Percentiles rank a stretch among this genome's conserved stretches.
These are phyloP conservation scores for Daldinia loculata DNA, from an alignment of 495 filamentous ascomycete genomes.

Conservation along the genomic window DNA sequence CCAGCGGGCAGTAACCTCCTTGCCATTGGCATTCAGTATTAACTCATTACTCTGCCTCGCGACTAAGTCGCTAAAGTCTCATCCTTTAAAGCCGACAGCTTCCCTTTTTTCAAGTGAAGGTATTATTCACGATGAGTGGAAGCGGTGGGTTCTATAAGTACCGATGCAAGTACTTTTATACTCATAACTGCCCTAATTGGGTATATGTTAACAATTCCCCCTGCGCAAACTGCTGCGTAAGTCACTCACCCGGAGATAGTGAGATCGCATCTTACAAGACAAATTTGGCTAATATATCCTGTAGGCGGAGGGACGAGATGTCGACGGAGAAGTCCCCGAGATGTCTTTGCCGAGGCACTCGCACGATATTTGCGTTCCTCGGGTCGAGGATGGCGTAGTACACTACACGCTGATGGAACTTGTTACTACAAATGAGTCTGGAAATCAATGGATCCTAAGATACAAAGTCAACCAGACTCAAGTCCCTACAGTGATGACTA, in stretches of 20 bases:
- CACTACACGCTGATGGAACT: conserved; percentile 58
- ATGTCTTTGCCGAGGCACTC: conserved; percentile 41
- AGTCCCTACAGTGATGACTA: conserved; percentile 44
- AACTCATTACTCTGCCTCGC: not conserved
- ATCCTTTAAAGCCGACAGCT: conserved; percentile 10
- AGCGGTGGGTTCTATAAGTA: conserved; percentile 68
- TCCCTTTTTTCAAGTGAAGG: not conserved
- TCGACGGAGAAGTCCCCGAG: conserved; percentile 43
- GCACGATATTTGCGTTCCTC: conserved; percentile 53
- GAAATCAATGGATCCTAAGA: conserved; percentile 47
- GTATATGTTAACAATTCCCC: conserved; percentile 67
- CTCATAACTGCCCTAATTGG: conserved; percentile 67
- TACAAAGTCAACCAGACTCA: conserved; percentile 44
- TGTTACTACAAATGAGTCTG: conserved; percentile 42
- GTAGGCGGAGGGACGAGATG: conserved; percentile 60
- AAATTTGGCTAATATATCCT: conserved; percentile 21
- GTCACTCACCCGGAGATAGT: conserved; percentile 31
- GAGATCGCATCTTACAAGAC: not conserved
- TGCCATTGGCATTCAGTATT: not conserved
- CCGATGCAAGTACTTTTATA: conserved; percentile 68
- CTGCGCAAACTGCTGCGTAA: conserved; percentile 65
- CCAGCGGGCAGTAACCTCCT: conserved; percentile 36
- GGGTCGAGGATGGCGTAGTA: conserved; percentile 53
- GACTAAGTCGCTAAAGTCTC: conserved; percentile 8
- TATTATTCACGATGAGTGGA: conserved; percentile 58